Evolutionary conservation across 73 alveolate genomes (phyloP), one percentile per base, ranked within the genome.

Genomic region (Paramecium octaurelia): DNA sequence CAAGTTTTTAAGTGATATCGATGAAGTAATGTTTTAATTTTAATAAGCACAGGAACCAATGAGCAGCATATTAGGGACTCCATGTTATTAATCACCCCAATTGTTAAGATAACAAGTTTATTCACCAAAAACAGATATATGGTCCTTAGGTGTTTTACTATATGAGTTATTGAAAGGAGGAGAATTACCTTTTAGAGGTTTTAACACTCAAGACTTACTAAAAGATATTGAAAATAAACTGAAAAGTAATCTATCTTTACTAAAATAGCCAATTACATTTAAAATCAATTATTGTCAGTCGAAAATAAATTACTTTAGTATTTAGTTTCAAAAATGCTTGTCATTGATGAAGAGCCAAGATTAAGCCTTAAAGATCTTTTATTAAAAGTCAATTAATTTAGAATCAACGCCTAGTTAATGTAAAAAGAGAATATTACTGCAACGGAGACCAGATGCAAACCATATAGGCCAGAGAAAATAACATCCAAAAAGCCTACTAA

Each of bases 111-210:
- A 64, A 16, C 44, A 71, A 58, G 50, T 50, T 1, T 89, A 89
- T 73, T 58, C 90, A 27, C 71, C 94, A 1, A 89, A 89, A 44
- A 70, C 92, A 44, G 94, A 89, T 46, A 71, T 89, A 1, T 89
- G 92, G 93, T 68, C 94, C 34, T 35, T 89, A 42, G 94, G 94
- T 70, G 38, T 89, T 12, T 21, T 83, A 21, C 18, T 89, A 3
- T 89, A 44, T 71, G 86, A 69, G 21, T 89, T 89, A n/a, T 29
- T 36, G 4, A 73, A 73, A 73, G 86, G 69, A 54, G 31, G 86
- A 12, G 44, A 68, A 9, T 44, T 44, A 34, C 94, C 94, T 43
- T 89, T 77, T 77, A 54, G 46, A 16, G 94, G 88, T 4, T 58
- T 12, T 11, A 44, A 35, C 34, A 21, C 44, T 42, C 27, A 58